Evolutionary conservation across 495 filamentous ascomycete genomes (phyloP), one percentile per base, ranked within the genome.

Genomic region (Chaetomium tenue): DNA sequence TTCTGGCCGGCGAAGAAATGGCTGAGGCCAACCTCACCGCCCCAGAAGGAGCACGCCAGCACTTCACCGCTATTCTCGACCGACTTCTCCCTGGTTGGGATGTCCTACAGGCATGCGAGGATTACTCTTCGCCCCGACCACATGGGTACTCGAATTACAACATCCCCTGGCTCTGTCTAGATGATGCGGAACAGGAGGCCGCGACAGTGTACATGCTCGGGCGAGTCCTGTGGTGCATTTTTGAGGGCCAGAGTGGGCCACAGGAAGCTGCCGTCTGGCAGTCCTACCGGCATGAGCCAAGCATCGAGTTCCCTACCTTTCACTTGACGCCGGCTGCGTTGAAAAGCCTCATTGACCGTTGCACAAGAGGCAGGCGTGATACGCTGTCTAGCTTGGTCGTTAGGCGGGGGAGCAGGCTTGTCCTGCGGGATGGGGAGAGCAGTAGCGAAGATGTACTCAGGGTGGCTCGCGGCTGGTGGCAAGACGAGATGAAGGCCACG

Each of bases 171-270:
- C 71, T 79, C 16, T 74, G 74, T 37, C 70, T 82, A 18, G 74
- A 73, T 30, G 66, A 71, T 15, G 44, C 48, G 12, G 81, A 83
- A 67, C 78, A 79, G 64, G 81, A 84, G 58, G 73, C 79, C 0
- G 77, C 76, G 23, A 75, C 79, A 60, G 81, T 82, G 9, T 84
- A 82, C 63, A 82, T 83, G 80, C 76, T 84, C 33, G 81, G 78
- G 2, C 72, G 78, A 4, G 69, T 81, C 8, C 69, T 84, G 37
- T 84, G 81, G 81, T 84, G 81, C 67, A 76, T 84, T 16, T 84
- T 82, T 57, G 81, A 84, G 66, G 78, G 78, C 5, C 76, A 78
- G 63, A 77, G 78, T 60, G 75, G 74, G 0, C 80, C 80, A 12
- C 76, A 82, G 64, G 73, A 69, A 51, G 75, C 75, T 2, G 79